Percentiles rank a stretch among this genome's conserved stretches.
Conservation (phyloP, 1,284 basidiomycete genomes). For the Gomphus bonarii region DNA sequence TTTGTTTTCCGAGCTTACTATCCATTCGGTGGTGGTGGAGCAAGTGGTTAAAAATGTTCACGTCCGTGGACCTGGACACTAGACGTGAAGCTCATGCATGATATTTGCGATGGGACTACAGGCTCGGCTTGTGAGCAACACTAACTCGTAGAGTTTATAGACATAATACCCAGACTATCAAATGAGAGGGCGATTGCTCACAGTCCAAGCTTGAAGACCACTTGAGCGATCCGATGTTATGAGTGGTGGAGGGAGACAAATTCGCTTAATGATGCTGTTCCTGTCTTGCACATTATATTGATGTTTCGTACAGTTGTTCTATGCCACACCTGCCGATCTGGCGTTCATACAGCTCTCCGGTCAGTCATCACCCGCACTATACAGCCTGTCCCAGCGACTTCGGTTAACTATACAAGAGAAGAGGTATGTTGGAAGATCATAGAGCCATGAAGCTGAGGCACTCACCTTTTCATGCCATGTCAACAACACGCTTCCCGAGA, state of each 20-base stretch:
- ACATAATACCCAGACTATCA: too few relatives aligned
- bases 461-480: slow-evolving; percentile 94
- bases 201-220: too few relatives aligned
- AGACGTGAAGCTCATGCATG: too few relatives aligned
- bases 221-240: neutral
- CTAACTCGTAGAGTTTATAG: too few relatives aligned
- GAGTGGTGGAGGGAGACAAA: neutral
- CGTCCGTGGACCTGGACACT: too few relatives aligned
- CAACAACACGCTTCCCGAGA: slow-evolving; percentile 82
- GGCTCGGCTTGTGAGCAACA: too few relatives aligned
- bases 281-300: neutral
- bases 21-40: too few relatives aligned
- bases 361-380: slow-evolving; percentile 98
- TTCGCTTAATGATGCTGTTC: neutral
- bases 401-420: slow-evolving; percentile 68
- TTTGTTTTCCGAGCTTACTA: too few relatives aligned
- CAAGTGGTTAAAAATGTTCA: too few relatives aligned
- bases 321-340: neutral
- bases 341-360: slow-evolving; percentile 60
- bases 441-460: slow-evolving; percentile 6
- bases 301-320: neutral
- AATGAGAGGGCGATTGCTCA: too few relatives aligned
- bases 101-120: too few relatives aligned
- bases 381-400: slow-evolving; percentile 90
- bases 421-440: slow-evolving; percentile 1